Evolutionary conservation across 2,329 filamentous ascomycete genomes (phyloP).

Genomic region (Verticillium alfalfae): DNA sequence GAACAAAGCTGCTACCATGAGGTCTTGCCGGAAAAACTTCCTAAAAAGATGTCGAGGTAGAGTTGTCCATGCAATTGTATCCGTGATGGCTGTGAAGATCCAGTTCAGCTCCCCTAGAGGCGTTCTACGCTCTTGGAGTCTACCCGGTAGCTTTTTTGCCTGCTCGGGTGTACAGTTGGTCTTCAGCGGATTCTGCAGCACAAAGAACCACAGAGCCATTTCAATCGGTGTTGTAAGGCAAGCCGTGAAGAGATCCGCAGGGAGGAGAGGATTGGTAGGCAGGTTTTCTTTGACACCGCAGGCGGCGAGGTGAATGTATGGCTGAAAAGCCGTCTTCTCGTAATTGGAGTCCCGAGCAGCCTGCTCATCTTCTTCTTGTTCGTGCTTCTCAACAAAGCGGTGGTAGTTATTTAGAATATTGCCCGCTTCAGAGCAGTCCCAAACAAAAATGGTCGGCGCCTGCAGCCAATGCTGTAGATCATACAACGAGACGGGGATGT

Average conservation of each 20-base stretch:
- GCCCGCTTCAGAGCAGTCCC: slow-evolving; percentile 94
- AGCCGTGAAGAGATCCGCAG: slow-evolving; percentile 91
- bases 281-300: slow-evolving; percentile 88
- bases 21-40: slow-evolving; percentile 92
- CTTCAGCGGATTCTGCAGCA: slow-evolving; percentile 78
- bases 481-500: slow-evolving; percentile 93
- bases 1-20: slow-evolving; percentile 98
- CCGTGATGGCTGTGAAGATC: slow-evolving; percentile 99
- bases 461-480: slow-evolving; percentile 95
- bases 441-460: slow-evolving; percentile 92
- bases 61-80: slow-evolving; percentile 98
- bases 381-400: slow-evolving; percentile 90
- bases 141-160: slow-evolving; percentile 83
- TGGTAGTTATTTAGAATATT: slow-evolving; percentile 96
- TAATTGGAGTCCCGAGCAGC: slow-evolving; percentile 75
- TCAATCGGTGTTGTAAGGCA: slow-evolving; percentile 96
- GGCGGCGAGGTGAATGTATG: slow-evolving; percentile 84
- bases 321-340: slow-evolving; percentile 64
- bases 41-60: slow-evolving; percentile 86
- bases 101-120: slow-evolving; percentile 95
- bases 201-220: slow-evolving; percentile 94
- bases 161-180: slow-evolving; percentile 70
- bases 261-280: slow-evolving; percentile 87
- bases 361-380: slow-evolving; percentile 77
- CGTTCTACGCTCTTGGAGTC: slow-evolving; percentile 86